Evolutionary conservation across 2,329 filamentous ascomycete species (phyloP), one percentile per base, ranked within the genome.

Genomic region (Talaromyces islandicus): DNA sequence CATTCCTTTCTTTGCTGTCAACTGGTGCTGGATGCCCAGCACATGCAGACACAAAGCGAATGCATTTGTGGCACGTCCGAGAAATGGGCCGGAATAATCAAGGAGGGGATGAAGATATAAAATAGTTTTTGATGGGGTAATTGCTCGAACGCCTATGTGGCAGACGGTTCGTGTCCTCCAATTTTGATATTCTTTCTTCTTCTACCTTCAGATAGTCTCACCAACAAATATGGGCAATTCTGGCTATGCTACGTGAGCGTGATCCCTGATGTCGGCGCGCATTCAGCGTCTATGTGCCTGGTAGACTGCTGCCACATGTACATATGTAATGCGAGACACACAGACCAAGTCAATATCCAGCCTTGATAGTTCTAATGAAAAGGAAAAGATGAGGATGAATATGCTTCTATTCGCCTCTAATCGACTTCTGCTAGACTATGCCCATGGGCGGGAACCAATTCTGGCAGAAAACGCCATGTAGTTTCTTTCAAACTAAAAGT

Each of bases 1-100:
- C 73, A 63, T 3, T 66, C 59, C 66, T 68, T n/a, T 69, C 10
- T 51, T 65, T 67, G 11, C 56, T 57, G 52, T n/a, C n/a, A n/a
- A n/a, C n/a, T n/a, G n/a, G n/a, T 71, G 66, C 10, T 66, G 57
- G 7, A 62, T 53, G 7, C 71, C 71, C 9, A 54, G 60, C 17
- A 60, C 41, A 43, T 64, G 17, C 21, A 46, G 41, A 19, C 30
- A 50, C 12, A 46, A 48, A 19, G 41, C 24, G 21, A 50, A 58
- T 7, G 48, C 17, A 14, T 17, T 43, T 19, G 56, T 57, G 14
- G 55, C 55, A 17, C 55, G 17, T 27, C 35, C 50, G 29, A 54
- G 38, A 27, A 57, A 50, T 19, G 59, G 59, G 2, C 59, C 59
- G 38, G 59, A 55, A 27, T 57, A 60, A 14, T 38, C 19, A n/a